These are phyloP conservation scores for Agroathelia rolfsii DNA, from an alignment of 1,284 basidiomycete genomes.

Conservation along the genomic window DNA sequence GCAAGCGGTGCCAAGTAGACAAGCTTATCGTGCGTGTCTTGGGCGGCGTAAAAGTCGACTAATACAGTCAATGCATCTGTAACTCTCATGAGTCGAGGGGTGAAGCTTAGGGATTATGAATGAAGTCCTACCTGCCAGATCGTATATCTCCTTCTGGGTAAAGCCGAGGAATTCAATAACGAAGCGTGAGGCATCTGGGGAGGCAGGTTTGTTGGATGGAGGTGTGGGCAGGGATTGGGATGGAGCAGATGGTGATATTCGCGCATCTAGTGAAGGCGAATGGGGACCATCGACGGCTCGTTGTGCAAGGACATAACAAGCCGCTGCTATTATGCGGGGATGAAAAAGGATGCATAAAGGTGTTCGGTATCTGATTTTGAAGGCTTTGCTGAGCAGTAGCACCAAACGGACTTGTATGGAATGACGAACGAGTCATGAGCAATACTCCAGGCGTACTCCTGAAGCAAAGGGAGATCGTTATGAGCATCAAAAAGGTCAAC, in stretches of 20 bases:
- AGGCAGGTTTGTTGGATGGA: constrained; percentile 61
- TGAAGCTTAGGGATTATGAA: constrained; percentile 4
- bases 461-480: constrained; percentile 35
- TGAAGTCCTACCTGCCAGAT: constrained; percentile 43
- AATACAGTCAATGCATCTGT: constrained; percentile 56
- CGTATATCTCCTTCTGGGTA: constrained; percentile 41
- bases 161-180: constrained; percentile 59
- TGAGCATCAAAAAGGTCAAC: constrained; percentile 54
- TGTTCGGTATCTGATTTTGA: constrained; percentile 51
- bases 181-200: constrained; percentile 58
- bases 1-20: constrained; percentile 43
- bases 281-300: constrained; percentile 59
- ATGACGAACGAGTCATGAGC: constrained; percentile 72
- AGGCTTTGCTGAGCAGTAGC: neutral
- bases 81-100: constrained; percentile 8
- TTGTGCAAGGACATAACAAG: constrained; percentile 68
- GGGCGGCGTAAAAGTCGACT: constrained; percentile 62
- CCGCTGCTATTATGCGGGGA: constrained; percentile 58
- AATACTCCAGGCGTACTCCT: constrained; percentile 73
- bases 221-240: constrained; percentile 62
- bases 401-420: constrained; percentile 9
- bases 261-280: constrained; percentile 60
- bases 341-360: constrained; percentile 63
- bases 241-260: constrained; percentile 51
- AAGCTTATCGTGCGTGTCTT: constrained; percentile 36